Evolutionary conservation across 139 green algal species (phyloP), one percentile per base, ranked within the genome.

Genomic region (Parachlorella kessleri): DNA sequence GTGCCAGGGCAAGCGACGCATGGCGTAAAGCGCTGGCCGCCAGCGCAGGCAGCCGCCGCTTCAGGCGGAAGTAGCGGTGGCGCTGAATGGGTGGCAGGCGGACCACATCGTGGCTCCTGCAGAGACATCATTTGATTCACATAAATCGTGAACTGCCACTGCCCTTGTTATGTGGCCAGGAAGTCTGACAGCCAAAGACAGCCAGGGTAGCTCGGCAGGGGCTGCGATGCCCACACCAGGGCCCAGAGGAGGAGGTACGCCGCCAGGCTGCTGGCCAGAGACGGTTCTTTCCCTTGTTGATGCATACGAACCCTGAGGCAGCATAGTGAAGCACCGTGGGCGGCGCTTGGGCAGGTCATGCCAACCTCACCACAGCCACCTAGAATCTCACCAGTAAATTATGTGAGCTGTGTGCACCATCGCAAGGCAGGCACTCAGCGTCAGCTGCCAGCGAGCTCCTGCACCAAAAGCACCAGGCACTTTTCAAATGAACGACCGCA

Each of bases 21-120:
- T 77, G 71, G 39, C 38, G 35, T 30, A 48, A 63, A 42, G 71
- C 78, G 3, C 37, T 42, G 28, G 33, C 37, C 2, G 33, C 28
- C 6, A 37, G 33, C 7, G 26, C 36, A 6, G 54, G 30, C 55
- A 84, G 64, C 9, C 82, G 72, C 48, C 86, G 66, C 65, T 86
- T 87, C 3, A 87, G 41, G 36, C 85, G 70, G 72, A 85, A 90
- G 73, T 79, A 89, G 40, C 85, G 76, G 72, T 89, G 83, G 33
- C 79, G 79, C 71, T 90, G 84, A 3, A 88, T 41, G 30, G 75
- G 41, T 18, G 85, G 85, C 64, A 89, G 90, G 26, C 63, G 53
- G 33, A 87, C 36, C 7, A 89, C 74, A 39, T 90, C 86, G 36
- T 82, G 82, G 37, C 75, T 82, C 77, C 77, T 89, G 79, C 72